Evolutionary conservation across 2,329 filamentous ascomycete genomes (phyloP).

Genomic region (Ceratocystis eucalypticola): DNA sequence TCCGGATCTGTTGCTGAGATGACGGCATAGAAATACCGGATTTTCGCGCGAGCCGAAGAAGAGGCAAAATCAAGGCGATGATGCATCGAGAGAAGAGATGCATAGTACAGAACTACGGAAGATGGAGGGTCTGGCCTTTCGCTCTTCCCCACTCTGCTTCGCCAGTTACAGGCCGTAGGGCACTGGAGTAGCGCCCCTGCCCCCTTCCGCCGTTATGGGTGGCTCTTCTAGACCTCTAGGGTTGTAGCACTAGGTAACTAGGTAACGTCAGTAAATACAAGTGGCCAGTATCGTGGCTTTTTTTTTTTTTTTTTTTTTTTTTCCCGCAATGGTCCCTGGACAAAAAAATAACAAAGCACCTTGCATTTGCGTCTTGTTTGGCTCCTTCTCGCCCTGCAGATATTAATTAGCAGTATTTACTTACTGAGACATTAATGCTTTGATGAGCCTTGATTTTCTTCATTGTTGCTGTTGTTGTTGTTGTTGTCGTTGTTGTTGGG

Average conservation of each 20-base stretch:
- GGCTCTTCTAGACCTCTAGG: background rate
- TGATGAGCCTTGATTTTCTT: background rate
- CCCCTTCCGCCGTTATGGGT: background rate
- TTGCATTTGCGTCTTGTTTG: background rate
- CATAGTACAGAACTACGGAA: background rate
- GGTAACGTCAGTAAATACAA: background rate
- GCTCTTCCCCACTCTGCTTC: background rate
- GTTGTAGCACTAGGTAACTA: background rate
- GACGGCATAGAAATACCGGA: constrained; percentile 2
- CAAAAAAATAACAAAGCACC: background rate
- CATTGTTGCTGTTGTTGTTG: background rate
- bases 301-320: background rate
- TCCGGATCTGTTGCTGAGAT: constrained; percentile 1
- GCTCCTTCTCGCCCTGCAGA: background rate
- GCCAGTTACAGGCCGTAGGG: background rate
- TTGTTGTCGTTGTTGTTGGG: background rate
- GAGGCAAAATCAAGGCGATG: background rate
- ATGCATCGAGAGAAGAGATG: background rate
- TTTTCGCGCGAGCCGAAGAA: constrained; percentile 5
- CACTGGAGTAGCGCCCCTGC: background rate
- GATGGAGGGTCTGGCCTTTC: background rate
- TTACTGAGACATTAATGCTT: background rate
- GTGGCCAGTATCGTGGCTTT: background rate
- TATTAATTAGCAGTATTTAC: background rate
- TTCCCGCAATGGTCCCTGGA: background rate